Conservation (phyloP, 306 rosid genomes). For the Acacia crassicarpa region DNA sequence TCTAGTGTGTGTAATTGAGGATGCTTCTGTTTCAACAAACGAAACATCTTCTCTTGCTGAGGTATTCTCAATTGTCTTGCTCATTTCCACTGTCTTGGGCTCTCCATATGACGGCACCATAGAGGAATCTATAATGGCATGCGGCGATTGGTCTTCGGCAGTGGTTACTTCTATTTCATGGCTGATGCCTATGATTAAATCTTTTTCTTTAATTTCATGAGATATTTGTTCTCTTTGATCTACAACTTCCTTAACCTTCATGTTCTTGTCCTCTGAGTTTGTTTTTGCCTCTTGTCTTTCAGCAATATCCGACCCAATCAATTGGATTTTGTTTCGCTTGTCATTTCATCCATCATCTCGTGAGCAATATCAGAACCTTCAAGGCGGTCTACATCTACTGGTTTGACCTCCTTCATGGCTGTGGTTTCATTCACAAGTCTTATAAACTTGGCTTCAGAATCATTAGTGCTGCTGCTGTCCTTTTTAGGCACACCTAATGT, state of each 20-base stretch:
- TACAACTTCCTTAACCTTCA: not conserved
- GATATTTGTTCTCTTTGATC: not conserved
- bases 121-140: slow-evolving; percentile 10
- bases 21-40: not conserved
- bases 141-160: not conserved
- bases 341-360: slow-evolving; percentile 5
- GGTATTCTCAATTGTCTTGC: slow-evolving; percentile 12
- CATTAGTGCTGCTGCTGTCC: not conserved
- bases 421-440: slow-evolving; percentile 25
- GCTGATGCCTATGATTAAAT: not conserved
- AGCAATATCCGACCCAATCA: not conserved
- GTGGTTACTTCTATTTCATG: not conserved
- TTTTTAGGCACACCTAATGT: not conserved
- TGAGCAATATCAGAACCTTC: not conserved
- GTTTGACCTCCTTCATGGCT: slow-evolving; percentile 29
- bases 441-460: not conserved
- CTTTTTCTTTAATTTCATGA: not conserved
- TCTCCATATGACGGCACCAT: slow-evolving; percentile 16
- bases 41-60: not conserved
- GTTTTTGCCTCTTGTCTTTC: slow-evolving; percentile 11
- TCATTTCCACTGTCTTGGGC: not conserved
- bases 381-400: slow-evolving; percentile 12
- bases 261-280: slow-evolving; percentile 5
- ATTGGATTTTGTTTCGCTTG: slow-evolving; percentile 5
- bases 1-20: not conserved